These are phyloP conservation scores for Chrysosporium keratinophilum DNA, from an alignment of 2,329 filamentous ascomycete species.

Conservation along the genomic window DNA sequence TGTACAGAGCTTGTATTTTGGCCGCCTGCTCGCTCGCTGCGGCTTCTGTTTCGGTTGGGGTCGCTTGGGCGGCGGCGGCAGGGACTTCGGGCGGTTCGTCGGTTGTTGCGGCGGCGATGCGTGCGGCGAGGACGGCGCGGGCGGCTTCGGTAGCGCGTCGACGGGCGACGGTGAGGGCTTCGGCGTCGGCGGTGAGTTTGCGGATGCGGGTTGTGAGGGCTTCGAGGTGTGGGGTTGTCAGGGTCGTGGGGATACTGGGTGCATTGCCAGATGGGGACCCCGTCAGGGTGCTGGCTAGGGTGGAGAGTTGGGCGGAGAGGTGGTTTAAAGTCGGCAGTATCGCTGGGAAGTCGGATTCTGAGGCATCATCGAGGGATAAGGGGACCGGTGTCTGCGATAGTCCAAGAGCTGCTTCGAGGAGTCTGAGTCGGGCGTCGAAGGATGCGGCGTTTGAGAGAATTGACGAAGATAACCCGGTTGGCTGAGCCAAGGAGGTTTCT, in stretches of 20 bases:
- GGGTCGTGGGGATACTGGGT: constrained; percentile 19
- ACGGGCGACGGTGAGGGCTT: constrained; percentile 35
- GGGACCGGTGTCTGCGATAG: constrained; percentile 60
- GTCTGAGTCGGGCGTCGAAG: constrained; percentile 70
- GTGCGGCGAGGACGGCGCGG: constrained; percentile 33
- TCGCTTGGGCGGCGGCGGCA: constrained; percentile 22
- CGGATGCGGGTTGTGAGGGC: constrained; percentile 35
- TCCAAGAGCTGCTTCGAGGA: constrained; percentile 72
- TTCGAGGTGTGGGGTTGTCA: constrained; percentile 36
- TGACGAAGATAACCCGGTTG: constrained; percentile 32
- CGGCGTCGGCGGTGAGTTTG: constrained; percentile 37
- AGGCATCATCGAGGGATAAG: constrained; percentile 36
- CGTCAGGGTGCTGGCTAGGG: constrained; percentile 48
- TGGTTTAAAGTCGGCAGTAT: constrained; percentile 72
- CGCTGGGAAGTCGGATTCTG: constrained; percentile 46
- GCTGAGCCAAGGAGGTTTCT: constrained; percentile 11
- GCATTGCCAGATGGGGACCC: constrained; percentile 18
- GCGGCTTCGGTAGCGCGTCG: constrained; percentile 36
- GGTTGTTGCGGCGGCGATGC: constrained; percentile 26
- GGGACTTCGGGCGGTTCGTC: constrained; percentile 30
- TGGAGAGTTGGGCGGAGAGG: constrained; percentile 68
- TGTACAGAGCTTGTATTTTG: constrained; percentile 87
- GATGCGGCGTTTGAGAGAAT: constrained; percentile 69
- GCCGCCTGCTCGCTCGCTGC: constrained; percentile 56
- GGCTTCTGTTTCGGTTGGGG: constrained; percentile 42